Base-by-base conservation (phyloP, 257 asterid species). In the Solanum microdontum region DNA sequence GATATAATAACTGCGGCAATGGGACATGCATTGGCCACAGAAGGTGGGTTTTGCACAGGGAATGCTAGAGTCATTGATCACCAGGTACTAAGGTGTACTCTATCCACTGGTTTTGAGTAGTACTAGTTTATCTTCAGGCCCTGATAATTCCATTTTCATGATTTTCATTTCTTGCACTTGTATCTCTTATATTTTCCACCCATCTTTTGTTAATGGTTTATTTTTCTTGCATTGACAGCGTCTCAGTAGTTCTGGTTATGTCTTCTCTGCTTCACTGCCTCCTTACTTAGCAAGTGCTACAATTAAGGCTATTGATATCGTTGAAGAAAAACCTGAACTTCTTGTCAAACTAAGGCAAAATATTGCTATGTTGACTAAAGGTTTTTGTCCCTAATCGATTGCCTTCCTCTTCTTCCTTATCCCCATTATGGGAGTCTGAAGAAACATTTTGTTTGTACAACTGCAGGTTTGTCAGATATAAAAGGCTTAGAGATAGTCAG, bases 11-110 rank as follows among this genome's bases (percentile, higher is more conserved):
- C 98, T 72, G 98, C 98, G 85, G 98, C 95, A 32, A 95, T 97
- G 99, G 99, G 99, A 85, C 96, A 95, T 89, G 97, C 98, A 26
- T 92, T 97, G 91, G 99, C 99, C 87, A 91, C 98, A 30, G 99
- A 97, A 91, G 99, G 99, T 88, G 99, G 99, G 60, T 95, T 97
- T 90, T 97, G 99, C 93, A 95, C 98, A 24, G 99, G 99, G 83
- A 97, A 95, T 91, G 89, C 94, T 84, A 90, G 99, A 91, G 98
- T 95, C 87, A 91, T 94, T 64, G 99, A 95, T 76, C 99, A 97
- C 89, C 99, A 97, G 93, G 99, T 95, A 93, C 84, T 90, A 2
- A 87, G 79, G 87, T 84, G 64, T 84, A 79, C 64, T 43, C 68
- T 79, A 45, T 79, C 39, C 66, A 40, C 14, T 3, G 19, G 30